Evolutionary conservation across 495 filamentous ascomycete genomes (phyloP).

Genomic region (Penicilliopsis zonata): DNA sequence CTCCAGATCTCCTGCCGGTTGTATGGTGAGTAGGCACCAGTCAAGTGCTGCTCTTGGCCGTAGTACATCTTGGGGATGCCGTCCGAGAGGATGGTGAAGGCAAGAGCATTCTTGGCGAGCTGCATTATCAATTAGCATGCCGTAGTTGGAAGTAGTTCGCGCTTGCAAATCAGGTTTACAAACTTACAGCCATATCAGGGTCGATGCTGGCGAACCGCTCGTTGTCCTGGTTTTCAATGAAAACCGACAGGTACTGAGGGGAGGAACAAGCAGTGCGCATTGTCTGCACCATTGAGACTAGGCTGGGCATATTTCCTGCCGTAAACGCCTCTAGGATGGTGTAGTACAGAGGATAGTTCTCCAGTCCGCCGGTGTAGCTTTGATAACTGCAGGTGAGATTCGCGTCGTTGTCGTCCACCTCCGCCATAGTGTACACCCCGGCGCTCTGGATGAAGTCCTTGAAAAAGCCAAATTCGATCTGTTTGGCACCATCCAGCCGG

Average conservation of each 20-base stretch:
- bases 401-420: constrained; percentile 47
- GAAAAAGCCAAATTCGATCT: constrained; percentile 58
- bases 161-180: neutral
- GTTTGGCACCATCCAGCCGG: constrained; percentile 64
- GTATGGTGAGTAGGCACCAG: constrained; percentile 42
- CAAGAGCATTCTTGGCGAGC: constrained; percentile 53
- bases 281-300: constrained; percentile 37
- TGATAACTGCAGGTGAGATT: constrained; percentile 45
- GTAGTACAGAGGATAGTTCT: constrained; percentile 64
- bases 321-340: constrained; percentile 48
- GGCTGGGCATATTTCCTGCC: constrained; percentile 36
- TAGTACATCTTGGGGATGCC: constrained; percentile 53
- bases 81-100: constrained; percentile 60
- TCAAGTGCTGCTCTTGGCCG: constrained; percentile 64
- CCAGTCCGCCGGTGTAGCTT: constrained; percentile 29
- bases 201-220: constrained; percentile 43
- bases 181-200: constrained; percentile 27
- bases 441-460: constrained; percentile 41
- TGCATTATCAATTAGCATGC: constrained; percentile 8
- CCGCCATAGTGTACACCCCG: constrained; percentile 52
- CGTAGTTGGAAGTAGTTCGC: neutral
- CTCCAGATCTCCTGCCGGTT: constrained; percentile 72
- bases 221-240: constrained; percentile 72
- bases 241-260: constrained; percentile 51
- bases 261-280: constrained; percentile 38